Evolutionary conservation across 164 flowering plant genomes (phyloP).

Genomic region (Nelumbo lutea): DNA sequence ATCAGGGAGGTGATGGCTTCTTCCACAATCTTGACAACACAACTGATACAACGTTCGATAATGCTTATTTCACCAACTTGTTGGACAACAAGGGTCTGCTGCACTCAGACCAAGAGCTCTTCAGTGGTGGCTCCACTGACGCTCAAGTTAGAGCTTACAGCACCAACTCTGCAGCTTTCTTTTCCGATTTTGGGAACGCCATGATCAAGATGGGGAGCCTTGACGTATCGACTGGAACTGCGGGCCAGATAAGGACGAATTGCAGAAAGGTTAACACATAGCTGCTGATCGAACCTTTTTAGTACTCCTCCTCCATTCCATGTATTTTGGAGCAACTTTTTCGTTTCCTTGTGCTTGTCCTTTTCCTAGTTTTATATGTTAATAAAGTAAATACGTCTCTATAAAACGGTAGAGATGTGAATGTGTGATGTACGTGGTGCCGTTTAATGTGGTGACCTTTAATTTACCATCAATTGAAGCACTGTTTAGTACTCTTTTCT

Average conservation of each 20-base stretch:
- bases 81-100: conserved; percentile 21
- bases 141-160: conserved; percentile 19
- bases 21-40: conserved; percentile 18
- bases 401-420: too few species aligned
- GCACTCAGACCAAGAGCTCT: conserved; percentile 6
- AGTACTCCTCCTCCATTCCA: too few species aligned
- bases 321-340: too few species aligned
- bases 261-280: conserved; percentile 24
- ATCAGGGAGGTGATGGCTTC: conserved; percentile 16
- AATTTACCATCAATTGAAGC: too few species aligned
- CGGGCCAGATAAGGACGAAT: conserved; percentile 28
- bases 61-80: conserved; percentile 11
- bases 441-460: too few species aligned
- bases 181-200: conserved; percentile 20
- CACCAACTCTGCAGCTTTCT: conserved; percentile 8
- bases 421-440: too few species aligned
- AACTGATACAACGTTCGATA: conserved; percentile 17
- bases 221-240: conserved; percentile 12
- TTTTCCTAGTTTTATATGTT: too few species aligned
- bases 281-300: too few species aligned
- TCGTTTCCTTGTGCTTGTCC: too few species aligned
- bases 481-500: too few species aligned
- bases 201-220: too few species aligned
- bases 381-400: too few species aligned
- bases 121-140: conserved; percentile 14